phyloP scores from a whole-genome alignment of 2,329 filamentous ascomycete genomes.

The Colletotrichum sp. region DNA sequence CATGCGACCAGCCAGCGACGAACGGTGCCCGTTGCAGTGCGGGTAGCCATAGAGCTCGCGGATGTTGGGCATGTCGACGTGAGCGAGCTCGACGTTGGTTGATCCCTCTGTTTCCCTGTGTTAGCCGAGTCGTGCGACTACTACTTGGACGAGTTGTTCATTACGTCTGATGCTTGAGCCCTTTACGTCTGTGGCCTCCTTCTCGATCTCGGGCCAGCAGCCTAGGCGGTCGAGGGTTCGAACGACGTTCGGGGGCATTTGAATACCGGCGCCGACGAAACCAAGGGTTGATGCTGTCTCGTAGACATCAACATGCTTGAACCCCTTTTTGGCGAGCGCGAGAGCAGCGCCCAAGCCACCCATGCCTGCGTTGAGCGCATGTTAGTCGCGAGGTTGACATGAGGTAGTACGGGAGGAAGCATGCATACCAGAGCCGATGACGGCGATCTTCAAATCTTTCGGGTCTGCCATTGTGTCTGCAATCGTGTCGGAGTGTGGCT shows the following conservation, averaged over 20 bases:
- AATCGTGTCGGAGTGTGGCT: not conserved
- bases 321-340: slow-evolving; percentile 77
- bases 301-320: slow-evolving; percentile 75
- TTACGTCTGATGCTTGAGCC: slow-evolving; percentile 75
- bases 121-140: not conserved
- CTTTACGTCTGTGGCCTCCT: slow-evolving; percentile 72
- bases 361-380: slow-evolving; percentile 63
- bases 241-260: slow-evolving; percentile 83
- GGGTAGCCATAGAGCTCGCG: slow-evolving; percentile 72
- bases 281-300: slow-evolving; percentile 76
- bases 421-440: slow-evolving; percentile 52
- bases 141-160: not conserved
- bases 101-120: slow-evolving; percentile 59
- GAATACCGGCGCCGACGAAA: slow-evolving; percentile 85
- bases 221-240: slow-evolving; percentile 75
- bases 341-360: slow-evolving; percentile 76
- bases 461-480: slow-evolving; percentile 31
- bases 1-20: slow-evolving; percentile 71
- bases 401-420: not conserved
- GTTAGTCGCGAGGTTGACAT: not conserved
- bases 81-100: slow-evolving; percentile 70
- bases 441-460: slow-evolving; percentile 44
- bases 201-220: slow-evolving; percentile 73
- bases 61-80: slow-evolving; percentile 73
- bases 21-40: slow-evolving; percentile 81